Evolutionary conservation across 164 flowering plant species (phyloP), one percentile per base, ranked within the genome.

Genomic region (Stephania yunnanensis): DNA sequence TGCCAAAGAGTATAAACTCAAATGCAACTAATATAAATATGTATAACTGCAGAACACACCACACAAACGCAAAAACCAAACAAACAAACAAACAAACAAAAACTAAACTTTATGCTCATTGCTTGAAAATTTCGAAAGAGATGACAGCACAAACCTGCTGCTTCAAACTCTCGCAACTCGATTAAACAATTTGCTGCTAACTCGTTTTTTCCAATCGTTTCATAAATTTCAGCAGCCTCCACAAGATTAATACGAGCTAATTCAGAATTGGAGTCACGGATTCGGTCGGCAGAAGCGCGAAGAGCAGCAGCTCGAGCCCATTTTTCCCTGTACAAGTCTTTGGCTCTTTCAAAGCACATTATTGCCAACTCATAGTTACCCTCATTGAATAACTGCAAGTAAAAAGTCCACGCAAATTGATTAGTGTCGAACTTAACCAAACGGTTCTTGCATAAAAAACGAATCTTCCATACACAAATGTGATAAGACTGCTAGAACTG

Each of bases 331-430:
- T 81, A 77, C 11, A 58, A 71, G 68, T 92, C 97, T 13, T 82
- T 86, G 20, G 97, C 97, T 75, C 84, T 85, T 80, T 91, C 92
- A 70, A 91, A 92, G 82, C 97, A 92, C 89, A 86, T 81, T 3
- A 84, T 84, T 7, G 97, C 97, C 91, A 88, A 87, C 75, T 86
- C 89, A 81, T 80, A 93, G 80, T 90, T 89, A 8, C 78, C 64
- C 76, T 91, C 91, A 73, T 74, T 78, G 30, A 86, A 84, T 10
- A 93, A 82, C 97, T 93, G 88, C 50, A 58, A 17, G n/a, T 20
- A 58, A 58, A 58, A 20, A 58, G 65, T 58, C 15, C 5, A 58
- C 7, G 5, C 1, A 58, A 15, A 58, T 17, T n/a, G n/a, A 58
- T 3, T n/a, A 58, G n/a, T 10, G 64, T n/a, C 17, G 13, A 0